These are phyloP conservation scores for Pholiota conissans DNA, from an alignment of 768 basidiomycete species.

Conservation along the genomic window DNA sequence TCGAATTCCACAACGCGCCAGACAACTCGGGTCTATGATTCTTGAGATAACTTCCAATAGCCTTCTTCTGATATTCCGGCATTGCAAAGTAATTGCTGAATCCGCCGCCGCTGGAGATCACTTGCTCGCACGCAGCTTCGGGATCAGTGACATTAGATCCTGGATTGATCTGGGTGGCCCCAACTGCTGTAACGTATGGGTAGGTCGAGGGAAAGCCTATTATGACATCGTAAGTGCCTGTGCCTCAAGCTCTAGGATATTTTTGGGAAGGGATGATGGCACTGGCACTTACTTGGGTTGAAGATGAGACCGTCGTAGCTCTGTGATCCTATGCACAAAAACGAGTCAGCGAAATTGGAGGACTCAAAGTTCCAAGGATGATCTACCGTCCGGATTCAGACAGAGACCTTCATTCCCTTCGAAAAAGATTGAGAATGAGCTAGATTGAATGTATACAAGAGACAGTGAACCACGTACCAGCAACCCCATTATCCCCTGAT, in stretches of 20 bases:
- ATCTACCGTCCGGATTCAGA: slow-evolving; percentile 42
- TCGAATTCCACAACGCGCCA: slow-evolving; percentile 30
- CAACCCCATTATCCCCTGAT: slow-evolving; percentile 62
- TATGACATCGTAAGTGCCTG: neutral
- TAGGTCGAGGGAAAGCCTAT: slow-evolving; percentile 40
- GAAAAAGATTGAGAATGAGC: neutral
- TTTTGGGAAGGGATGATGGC: slow-evolving; percentile 14
- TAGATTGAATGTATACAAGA: neutral
- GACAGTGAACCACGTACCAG: slow-evolving; percentile 23
- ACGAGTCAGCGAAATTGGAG: neutral
- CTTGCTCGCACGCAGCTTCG: slow-evolving; percentile 37
- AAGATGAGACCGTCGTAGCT: slow-evolving; percentile 37
- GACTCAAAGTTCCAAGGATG: neutral
- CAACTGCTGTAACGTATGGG: slow-evolving; percentile 45
- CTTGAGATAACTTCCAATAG: slow-evolving; percentile 35
- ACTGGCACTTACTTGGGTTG: slow-evolving; percentile 22
- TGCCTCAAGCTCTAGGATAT: neutral
- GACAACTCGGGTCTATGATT: slow-evolving; percentile 24
- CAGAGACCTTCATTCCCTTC: slow-evolving; percentile 29
- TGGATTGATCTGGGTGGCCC: slow-evolving; percentile 43
- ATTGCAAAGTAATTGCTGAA: slow-evolving; percentile 43
- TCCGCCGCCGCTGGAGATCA: slow-evolving; percentile 37
- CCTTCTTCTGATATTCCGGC: slow-evolving; percentile 37
- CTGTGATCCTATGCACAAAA: slow-evolving; percentile 19
- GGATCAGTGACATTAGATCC: slow-evolving; percentile 27